Evolutionary conservation across 2,329 filamentous ascomycete species (phyloP).

Genomic region (Lojkania enalia): DNA sequence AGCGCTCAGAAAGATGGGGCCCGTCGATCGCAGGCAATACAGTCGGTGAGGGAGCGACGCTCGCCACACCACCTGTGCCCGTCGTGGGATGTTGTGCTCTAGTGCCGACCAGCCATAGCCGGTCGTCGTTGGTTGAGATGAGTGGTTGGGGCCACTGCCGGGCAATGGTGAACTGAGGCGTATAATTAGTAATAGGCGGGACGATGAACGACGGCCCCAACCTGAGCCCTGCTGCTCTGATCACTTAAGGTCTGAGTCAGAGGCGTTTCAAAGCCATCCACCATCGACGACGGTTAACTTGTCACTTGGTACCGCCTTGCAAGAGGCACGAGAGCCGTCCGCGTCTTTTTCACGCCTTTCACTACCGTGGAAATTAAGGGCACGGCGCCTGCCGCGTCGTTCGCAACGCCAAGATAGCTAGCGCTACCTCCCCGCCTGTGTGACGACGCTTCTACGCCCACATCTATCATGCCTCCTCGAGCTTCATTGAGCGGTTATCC

Average conservation of each 20-base stretch:
- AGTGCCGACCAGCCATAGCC: slow-evolving; percentile 14
- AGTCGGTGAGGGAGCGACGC: slow-evolving; percentile 19
- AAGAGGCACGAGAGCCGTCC: background rate
- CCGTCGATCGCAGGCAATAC: slow-evolving; percentile 18
- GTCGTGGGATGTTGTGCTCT: slow-evolving; percentile 9
- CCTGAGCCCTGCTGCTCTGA: slow-evolving; percentile 1
- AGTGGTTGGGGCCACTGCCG: slow-evolving; percentile 14
- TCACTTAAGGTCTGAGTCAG: slow-evolving; percentile 18
- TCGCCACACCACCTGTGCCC: slow-evolving; percentile 1
- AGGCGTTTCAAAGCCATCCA: slow-evolving; percentile 13
- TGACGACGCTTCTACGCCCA: too few relatives aligned
- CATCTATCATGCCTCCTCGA: too few relatives aligned
- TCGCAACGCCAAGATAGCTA: slow-evolving; percentile 3
- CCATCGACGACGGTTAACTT: background rate
- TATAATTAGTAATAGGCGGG: slow-evolving; percentile 20
- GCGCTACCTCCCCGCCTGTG: too few relatives aligned
- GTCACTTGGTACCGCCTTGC: background rate
- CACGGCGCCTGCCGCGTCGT: background rate
- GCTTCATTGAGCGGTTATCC: too few relatives aligned
- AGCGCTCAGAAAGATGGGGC: slow-evolving; percentile 15
- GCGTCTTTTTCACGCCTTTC: background rate
- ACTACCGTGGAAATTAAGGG: background rate
- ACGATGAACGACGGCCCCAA: background rate
- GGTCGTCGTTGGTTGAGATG: slow-evolving; percentile 11
- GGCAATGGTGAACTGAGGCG: slow-evolving; percentile 10